Base-by-base conservation (phyloP, 352 stramenopile genomes). In the Globisporangium megalacanthum region DNA sequence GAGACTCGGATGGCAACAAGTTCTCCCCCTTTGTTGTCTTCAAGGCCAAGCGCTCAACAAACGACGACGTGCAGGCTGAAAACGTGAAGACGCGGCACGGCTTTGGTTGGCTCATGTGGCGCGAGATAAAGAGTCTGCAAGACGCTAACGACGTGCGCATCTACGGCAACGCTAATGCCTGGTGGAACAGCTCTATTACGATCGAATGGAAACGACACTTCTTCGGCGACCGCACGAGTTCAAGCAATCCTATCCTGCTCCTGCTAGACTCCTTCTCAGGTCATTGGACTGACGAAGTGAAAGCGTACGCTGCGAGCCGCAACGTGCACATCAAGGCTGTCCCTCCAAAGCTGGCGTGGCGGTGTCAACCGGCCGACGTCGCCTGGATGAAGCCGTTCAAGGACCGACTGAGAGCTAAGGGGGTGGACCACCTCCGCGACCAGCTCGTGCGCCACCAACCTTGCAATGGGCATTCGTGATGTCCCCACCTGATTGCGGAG, bases 241-340 rank as follows among this genome's bases (percentile, higher is more conserved):
- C 13, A 7, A 55, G 50, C 50, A n/a, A 47, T 17, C 59, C 69
- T 0, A 52, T 76, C 1, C 47, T 76, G 13, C 47, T 79, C 4
- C 33, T 72, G 4, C 58, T 64, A 29, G 64, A 76, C 39, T 68
- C 67, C 17, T 66, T 77, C 48, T 60, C 57, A 4, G 61, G 51
- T 3, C 70, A 74, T 33, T 79, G 64, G 64, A 66, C 67, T 3
- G 31, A 41, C 4, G 52, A 73, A 2, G 62, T 70, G 6, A 51
- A 54, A 15, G 47, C 35, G 5, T 73, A 58, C 46, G 67, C 67
- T 5, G 19, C 55, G 4, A n/a, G 20, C 0, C 65, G 65, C 36
- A 72, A 66, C 33, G 62, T 72, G 10, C 29, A 61, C 3, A 20
- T 79, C 31, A 60, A 71, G 44, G 6, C 46, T 4, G 52, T 74